Base-by-base conservation (phyloP, 768 basidiomycete genomes). In the Epithele typhae region DNA sequence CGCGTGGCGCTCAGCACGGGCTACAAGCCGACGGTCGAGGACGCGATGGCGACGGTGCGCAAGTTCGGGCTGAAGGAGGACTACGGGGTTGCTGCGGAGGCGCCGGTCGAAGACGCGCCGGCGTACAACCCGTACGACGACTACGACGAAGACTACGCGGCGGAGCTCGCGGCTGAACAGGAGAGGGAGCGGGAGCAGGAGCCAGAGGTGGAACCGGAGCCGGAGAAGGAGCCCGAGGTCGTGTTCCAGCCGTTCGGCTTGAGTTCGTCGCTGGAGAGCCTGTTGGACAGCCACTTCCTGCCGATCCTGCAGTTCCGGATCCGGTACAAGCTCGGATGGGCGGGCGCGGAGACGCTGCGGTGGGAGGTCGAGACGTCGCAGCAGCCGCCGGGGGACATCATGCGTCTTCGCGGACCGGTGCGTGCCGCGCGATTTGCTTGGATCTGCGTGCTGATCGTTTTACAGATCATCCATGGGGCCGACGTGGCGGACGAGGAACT, bases 261-360 rank as follows among this genome's bases (percentile, higher is more conserved):
- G 59, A 84, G 79, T 58, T 68, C 68, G 32, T 78, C 83, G 5
- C 62, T 88, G 24, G 82, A 86, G 56, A 69, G 77, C 3, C 61
- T 85, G 35, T 64, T 87, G 49, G 74, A 84, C 43, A 69, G 79
- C 41, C 68, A 73, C 8, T 73, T 87, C 48, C 57, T 81, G 22
- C 73, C 69, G 37, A 56, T 86, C 15, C 60, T 87, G 19, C 72
- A 72, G 46, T 58, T 80, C 3, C 67, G 84, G 36, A 57, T 73
- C 25, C 68, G 68, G 54, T 81, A 59, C 34, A 33, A 76, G 52
- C 62, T 84, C 11, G 81, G 82, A 11, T 88, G 84, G 84, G 81
- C 84, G 3, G 82, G 77, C 3, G 84, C 83, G 3, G 86, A 87
- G 55, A 53, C 70, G 15, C 64, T 86, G 38, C 59, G 71, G 37